These are phyloP conservation scores for Penstemon newberryi DNA, from an alignment of 257 asterid species.

Conservation along the genomic window DNA sequence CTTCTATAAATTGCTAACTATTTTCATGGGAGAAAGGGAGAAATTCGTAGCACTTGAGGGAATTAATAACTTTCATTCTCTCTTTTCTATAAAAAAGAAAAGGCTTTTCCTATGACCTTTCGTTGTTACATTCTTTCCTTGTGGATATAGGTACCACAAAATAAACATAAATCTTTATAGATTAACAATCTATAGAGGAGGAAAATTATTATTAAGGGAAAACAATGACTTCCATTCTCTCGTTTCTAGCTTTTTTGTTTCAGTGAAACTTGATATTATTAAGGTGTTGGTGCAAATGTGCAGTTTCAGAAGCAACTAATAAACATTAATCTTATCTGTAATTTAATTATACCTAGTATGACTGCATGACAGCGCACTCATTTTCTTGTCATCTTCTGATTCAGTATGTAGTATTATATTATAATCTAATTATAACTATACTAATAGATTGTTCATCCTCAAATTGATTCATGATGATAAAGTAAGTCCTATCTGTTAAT, in stretches of 20 bases:
- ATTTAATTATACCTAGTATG: neutral
- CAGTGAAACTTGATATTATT: too few relatives aligned
- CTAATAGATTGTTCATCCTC: neutral
- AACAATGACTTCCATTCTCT: too few relatives aligned
- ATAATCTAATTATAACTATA: neutral
- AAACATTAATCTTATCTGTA: neutral
- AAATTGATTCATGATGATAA: neutral
- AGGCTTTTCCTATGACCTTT: neutral
- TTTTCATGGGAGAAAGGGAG: too few relatives aligned
- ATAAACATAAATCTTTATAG: too few relatives aligned
- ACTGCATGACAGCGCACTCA: neutral
- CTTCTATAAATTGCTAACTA: too few relatives aligned
- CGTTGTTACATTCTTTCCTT: too few relatives aligned
- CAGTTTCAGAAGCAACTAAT: too few relatives aligned
- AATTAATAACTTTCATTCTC: neutral
- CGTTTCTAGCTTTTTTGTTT: too few relatives aligned
- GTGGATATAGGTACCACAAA: neutral
- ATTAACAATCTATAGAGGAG: too few relatives aligned
- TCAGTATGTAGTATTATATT: constrained; percentile 5
- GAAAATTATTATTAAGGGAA: too few relatives aligned
- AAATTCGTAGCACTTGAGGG: neutral
- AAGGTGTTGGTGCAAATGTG: too few relatives aligned
- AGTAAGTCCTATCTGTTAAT: too few relatives aligned
- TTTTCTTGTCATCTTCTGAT: neutral
- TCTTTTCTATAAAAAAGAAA: neutral